A percentile compares a stretch with the other conserved stretches of the same genome.
phyloP scores from a whole-genome alignment of 805 yeast species.

The Wickerhamiella vanderwaltii region DNA sequence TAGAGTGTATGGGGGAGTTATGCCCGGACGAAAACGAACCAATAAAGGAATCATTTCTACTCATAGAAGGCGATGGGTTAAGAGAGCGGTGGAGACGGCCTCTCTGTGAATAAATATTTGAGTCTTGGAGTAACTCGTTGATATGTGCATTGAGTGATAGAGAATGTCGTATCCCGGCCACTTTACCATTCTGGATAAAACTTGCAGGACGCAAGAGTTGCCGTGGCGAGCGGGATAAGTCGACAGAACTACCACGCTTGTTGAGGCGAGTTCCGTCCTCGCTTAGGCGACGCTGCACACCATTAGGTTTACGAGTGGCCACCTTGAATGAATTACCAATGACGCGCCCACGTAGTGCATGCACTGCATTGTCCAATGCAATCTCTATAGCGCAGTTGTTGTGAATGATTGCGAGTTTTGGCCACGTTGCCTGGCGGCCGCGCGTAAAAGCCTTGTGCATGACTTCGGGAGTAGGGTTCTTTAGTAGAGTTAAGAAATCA shows the following conservation, averaged over 20 bases:
- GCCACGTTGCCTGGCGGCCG: conserved; percentile 93
- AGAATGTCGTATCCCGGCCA: not conserved
- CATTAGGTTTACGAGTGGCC: not conserved
- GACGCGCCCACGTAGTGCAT: conserved; percentile 39
- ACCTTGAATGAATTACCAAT: conserved; percentile 10
- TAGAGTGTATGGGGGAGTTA: not conserved
- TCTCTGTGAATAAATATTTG: not conserved
- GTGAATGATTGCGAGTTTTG: conserved; percentile 68
- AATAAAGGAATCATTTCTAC: conserved; percentile 3
- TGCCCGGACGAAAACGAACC: not conserved
- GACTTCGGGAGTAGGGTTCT: conserved; percentile 73
- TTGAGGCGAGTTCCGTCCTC: conserved; percentile 1
- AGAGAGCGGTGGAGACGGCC: conserved; percentile 7
- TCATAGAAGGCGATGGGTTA: conserved; percentile 1
- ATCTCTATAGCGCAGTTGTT: conserved; percentile 88
- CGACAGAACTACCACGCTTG: conserved; percentile 6
- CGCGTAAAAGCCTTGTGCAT: conserved; percentile 55
- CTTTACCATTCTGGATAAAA: not conserved
- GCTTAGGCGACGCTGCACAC: conserved; percentile 3
- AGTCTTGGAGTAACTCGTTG: conserved; percentile 6
- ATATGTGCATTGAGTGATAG: conserved; percentile 5
- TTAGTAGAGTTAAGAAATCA: conserved; percentile 51
- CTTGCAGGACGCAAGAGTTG: not conserved
- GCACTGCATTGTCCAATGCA: conserved; percentile 69
- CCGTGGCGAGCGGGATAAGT: not conserved